phyloP scores from a whole-genome alignment of 768 basidiomycete genomes.

The Phanerodontia chrysosporium region DNA sequence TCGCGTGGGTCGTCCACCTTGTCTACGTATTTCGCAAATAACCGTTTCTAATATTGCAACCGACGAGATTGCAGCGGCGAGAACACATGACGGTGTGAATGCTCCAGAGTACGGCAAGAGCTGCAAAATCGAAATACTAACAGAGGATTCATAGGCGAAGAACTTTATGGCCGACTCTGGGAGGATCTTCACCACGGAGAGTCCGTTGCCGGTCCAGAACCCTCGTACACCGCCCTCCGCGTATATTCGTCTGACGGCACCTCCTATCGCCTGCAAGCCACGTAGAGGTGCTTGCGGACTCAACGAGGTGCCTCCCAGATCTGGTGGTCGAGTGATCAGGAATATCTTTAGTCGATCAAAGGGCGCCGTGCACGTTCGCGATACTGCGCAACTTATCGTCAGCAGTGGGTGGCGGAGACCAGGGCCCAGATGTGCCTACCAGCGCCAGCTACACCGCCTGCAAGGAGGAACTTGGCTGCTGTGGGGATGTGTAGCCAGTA shows the following conservation, averaged over 20 bases:
- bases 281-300: conserved; percentile 40
- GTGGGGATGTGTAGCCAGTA: conserved; percentile 62
- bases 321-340: conserved; percentile 84
- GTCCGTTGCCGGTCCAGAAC: conserved; percentile 97
- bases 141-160: conserved; percentile 89
- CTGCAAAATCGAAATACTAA: conserved; percentile 34
- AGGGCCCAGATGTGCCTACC: conserved; percentile 46
- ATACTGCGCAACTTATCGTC: conserved; percentile 50
- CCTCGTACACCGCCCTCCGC: conserved; percentile 82
- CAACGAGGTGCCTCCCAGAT: conserved; percentile 54
- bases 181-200: conserved; percentile 94
- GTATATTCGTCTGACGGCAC: conserved; percentile 80
- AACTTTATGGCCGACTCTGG: conserved; percentile 99
- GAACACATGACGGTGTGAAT: not conserved
- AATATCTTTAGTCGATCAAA: conserved; percentile 97
- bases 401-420: not conserved
- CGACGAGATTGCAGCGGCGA: not conserved
- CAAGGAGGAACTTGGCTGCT: conserved; percentile 85
- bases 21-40: conserved; percentile 91
- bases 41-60: conserved; percentile 67
- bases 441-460: conserved; percentile 92
- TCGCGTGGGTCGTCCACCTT: conserved; percentile 83
- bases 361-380: conserved; percentile 93
- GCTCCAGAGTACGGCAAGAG: not conserved
- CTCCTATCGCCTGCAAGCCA: conserved; percentile 60